Base-by-base conservation (phyloP, 176 grass and related monocot genomes). In the Oryza glumipatula region DNA sequence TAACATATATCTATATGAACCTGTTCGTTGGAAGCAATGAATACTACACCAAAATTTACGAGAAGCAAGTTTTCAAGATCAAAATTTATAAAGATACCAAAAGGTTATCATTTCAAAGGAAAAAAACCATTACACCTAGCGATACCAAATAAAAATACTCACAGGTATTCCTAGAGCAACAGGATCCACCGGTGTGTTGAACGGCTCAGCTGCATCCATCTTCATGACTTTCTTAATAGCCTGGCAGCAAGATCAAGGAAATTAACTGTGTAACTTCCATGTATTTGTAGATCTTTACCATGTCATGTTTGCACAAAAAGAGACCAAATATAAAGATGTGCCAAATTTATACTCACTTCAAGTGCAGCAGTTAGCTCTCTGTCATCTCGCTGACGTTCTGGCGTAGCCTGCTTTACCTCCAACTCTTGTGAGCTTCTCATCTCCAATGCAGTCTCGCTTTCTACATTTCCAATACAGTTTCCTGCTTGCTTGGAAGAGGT, bases 221-320 rank as follows among this genome's bases (percentile, higher is more conserved):
- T 92, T 94, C 94, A 96, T 99, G 73, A 99, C 87, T 89, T 99
- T 99, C 64, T 85, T 96, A 81, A 99, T 94, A 86, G 91, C 94
- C 96, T 99, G 86, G 63, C 14, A 30, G 30, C 30, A 85, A 80
- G 35, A 11, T 26, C 32, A 51, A 12, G 51, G 12, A 72, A 22
- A 33, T 2, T 71, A 9, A 66, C 10, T 72, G 39, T 6, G 26
- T 2, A 65, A 7, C 12, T 14, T 63, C 32, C 16, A 80, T 69
- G 22, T 28, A 79, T 78, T 65, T 19, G 17, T 64, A 41, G 68
- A 45, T 68, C 15, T 3, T 14, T 38, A 65, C 0, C 4, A 36
- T 36, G 38, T 74, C 22, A 70, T 48, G 52, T 41, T 47, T 51
- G 11, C 24, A 75, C 26, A 68, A 45, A 30, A 26, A 86, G 3